phyloP scores from a whole-genome alignment of 176 grass and related monocot genomes.

The Phragmites australis region DNA sequence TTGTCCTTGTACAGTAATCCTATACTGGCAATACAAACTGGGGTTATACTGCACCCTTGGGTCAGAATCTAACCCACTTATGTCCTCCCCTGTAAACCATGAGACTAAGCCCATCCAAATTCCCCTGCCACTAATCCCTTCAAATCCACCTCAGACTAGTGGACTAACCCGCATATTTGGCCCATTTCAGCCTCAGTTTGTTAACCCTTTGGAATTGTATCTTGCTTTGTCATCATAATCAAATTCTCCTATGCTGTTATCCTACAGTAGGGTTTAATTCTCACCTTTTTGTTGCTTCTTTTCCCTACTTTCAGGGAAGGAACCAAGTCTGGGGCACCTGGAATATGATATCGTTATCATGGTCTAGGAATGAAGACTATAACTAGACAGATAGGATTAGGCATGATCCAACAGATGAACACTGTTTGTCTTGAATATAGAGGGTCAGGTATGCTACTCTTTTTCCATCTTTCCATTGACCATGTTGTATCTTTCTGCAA shows the following conservation, averaged over 20 bases:
- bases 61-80: background rate
- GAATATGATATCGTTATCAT: slow-evolving; percentile 67
- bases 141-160: background rate
- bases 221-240: background rate
- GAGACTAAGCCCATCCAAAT: background rate
- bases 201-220: background rate
- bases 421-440: slow-evolving; percentile 64
- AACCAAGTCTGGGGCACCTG: slow-evolving; percentile 61
- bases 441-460: slow-evolving; percentile 49
- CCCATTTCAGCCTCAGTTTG: background rate
- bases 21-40: background rate
- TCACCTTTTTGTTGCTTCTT: slow-evolving; percentile 9
- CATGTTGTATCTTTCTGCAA: slow-evolving; percentile 1
- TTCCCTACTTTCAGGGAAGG: slow-evolving; percentile 53
- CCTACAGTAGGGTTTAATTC: background rate
- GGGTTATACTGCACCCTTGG: background rate
- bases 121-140: background rate
- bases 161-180: background rate
- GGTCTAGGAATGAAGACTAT: slow-evolving; percentile 63
- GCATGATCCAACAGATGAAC: slow-evolving; percentile 82
- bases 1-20: background rate
- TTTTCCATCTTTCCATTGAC: background rate
- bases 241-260: background rate
- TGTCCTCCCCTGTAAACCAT: background rate
- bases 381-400: slow-evolving; percentile 65